phyloP scores from a whole-genome alignment of 306 rosid genomes.

The Sechiopsis laciniata region DNA sequence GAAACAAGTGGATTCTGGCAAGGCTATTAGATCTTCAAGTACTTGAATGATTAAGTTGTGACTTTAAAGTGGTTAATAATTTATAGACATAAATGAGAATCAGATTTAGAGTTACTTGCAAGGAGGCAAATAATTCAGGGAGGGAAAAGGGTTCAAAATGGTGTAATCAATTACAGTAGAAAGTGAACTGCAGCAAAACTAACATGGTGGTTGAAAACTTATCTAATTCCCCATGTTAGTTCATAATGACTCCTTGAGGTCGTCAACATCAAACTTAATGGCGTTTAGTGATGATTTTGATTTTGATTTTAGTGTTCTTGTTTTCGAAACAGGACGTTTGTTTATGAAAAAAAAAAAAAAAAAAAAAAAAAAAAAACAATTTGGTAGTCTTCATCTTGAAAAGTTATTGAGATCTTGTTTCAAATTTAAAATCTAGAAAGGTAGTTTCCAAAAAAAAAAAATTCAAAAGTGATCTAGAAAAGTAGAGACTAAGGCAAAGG shows the following conservation, averaged over 20 bases:
- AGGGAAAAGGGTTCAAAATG: not conserved
- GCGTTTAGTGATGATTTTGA: slow-evolving; percentile 3
- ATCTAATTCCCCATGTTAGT: slow-evolving; percentile 7
- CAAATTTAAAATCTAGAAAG: not conserved
- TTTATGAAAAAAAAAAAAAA: no score
- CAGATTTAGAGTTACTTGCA: not conserved
- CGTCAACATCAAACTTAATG: not conserved
- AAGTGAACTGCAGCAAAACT: not conserved
- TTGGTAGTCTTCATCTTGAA: not conserved
- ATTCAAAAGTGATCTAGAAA: not conserved
- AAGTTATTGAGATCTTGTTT: not conserved
- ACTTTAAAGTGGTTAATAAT: not conserved
- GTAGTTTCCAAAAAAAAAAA: not conserved
- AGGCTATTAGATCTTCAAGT: not conserved
- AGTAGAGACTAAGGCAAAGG: slow-evolving; percentile 5
- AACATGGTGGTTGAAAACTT: not conserved
- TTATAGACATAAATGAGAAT: slow-evolving; percentile 2
- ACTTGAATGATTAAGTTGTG: not conserved
- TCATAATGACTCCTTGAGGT: not conserved
- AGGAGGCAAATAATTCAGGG: not conserved
- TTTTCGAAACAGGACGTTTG: not conserved
- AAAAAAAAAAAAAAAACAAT: no score
- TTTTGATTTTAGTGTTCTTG: not conserved
- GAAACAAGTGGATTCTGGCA: slow-evolving; percentile 5
- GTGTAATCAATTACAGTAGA: not conserved